Percentiles rank a stretch among this genome's conserved stretches.
Evolutionary conservation across 768 basidiomycete genomes (phyloP).

Genomic region (Termitomyces sp.): DNA sequence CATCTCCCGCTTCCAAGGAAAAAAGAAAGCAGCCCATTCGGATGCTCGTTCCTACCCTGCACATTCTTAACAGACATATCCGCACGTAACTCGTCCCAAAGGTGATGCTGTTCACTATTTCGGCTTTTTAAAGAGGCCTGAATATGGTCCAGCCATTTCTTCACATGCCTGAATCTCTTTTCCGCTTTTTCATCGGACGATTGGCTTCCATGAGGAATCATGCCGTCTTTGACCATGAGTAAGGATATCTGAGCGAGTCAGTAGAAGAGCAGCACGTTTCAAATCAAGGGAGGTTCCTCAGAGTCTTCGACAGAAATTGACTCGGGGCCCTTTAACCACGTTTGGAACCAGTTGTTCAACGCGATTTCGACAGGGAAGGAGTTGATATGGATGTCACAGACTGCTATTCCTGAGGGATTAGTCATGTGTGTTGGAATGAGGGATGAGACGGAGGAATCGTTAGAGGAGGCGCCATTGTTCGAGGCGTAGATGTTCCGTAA

Average conservation of each 20-base stretch:
- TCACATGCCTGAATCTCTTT: too few relatives aligned
- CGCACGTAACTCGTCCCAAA: too few relatives aligned
- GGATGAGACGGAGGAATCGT: slow-evolving; percentile 1
- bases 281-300: slow-evolving; percentile 34
- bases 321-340: slow-evolving; percentile 42
- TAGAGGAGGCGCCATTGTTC: slow-evolving; percentile 10
- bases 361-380: slow-evolving; percentile 38
- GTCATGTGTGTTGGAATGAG: neutral
- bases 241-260: slow-evolving; percentile 57
- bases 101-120: too few relatives aligned
- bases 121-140: too few relatives aligned
- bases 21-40: too few relatives aligned
- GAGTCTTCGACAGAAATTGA: slow-evolving; percentile 20
- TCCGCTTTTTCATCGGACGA: too few relatives aligned
- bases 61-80: too few relatives aligned
- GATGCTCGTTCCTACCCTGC: too few relatives aligned
- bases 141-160: too few relatives aligned
- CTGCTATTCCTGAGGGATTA: neutral
- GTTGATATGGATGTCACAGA: neutral
- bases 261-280: slow-evolving; percentile 51
- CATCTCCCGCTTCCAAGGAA: too few relatives aligned
- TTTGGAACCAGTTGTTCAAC: slow-evolving; percentile 56
- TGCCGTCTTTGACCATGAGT: slow-evolving; percentile 47
- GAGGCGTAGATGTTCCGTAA: slow-evolving; percentile 34
- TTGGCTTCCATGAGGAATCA: too few relatives aligned